These are phyloP conservation scores for Gossypium arboreum DNA, from an alignment of 345 rosid species.

Conservation along the genomic window DNA sequence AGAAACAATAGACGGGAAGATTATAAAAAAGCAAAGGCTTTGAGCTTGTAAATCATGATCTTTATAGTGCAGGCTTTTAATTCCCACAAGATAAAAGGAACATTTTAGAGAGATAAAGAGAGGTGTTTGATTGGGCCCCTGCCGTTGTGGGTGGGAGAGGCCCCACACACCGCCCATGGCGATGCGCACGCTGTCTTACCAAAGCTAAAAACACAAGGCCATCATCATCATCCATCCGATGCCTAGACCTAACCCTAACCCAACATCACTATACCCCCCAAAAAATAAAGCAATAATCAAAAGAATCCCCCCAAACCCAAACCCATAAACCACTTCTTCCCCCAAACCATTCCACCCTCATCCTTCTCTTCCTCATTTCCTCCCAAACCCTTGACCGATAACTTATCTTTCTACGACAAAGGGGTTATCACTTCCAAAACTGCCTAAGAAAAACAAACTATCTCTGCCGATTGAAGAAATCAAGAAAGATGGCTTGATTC, in stretches of 20 bases:
- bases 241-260: slow-evolving; percentile 59
- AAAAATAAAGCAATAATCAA: no score
- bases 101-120: no score
- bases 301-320: slow-evolving; percentile 1
- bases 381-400: slow-evolving; percentile 31
- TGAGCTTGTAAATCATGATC: slow-evolving; percentile 12
- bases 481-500: slow-evolving; percentile 25
- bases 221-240: slow-evolving; percentile 36
- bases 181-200: slow-evolving; percentile 57
- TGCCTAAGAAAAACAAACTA: neutral
- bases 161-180: slow-evolving; percentile 72
- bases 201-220: slow-evolving; percentile 33
- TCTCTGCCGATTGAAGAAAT: neutral
- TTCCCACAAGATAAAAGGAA: neutral
- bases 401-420: slow-evolving; percentile 3
- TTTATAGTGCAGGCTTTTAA: slow-evolving; percentile 22
- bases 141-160: slow-evolving; percentile 25
- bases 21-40: neutral
- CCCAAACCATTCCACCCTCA: slow-evolving; percentile 15
- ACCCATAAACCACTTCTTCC: slow-evolving; percentile 15
- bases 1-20: neutral
- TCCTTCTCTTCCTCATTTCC: slow-evolving; percentile 30
- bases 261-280: slow-evolving; percentile 23
- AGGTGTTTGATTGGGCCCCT: slow-evolving; percentile 18
- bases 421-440: neutral